Base-by-base conservation (phyloP, 345 rosid genomes). In the Mangifera indica region DNA sequence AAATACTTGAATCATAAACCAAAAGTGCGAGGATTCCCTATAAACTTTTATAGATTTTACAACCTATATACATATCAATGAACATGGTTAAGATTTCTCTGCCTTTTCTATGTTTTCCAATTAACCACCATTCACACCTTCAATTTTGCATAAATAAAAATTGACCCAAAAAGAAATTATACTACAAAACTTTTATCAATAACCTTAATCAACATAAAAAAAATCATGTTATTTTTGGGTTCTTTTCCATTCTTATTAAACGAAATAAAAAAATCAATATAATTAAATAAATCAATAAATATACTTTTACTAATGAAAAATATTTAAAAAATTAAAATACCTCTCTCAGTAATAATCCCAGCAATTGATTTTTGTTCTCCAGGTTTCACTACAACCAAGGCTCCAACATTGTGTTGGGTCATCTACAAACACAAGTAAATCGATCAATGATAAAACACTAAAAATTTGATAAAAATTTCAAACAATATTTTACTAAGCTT, bases 331-430 rank as follows among this genome's bases (percentile, higher is more conserved):
- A 58, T 5, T 2, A 66, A 60, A 18, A 18, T 77, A 89, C 99
- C 99, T 89, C 99, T 85, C 87, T 93, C 98, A 0, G 99, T 95
- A 76, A 95, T 92, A 78, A 95, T 95, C 63, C 99, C 99, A 11
- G 99, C 99, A 78, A 92, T 68, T 34, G 99, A 85, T 45, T 86
- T 79, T 81, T 89, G 90, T 86, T 89, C 97, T 48, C 96, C 96
- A 58, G 96, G 97, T 66, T 89, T 95, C 73, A 95, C 93, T 45
- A 92, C 99, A 67, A 95, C 96, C 89, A 95, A 78, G 10, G 98
- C 98, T 72, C 99, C 98, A 72, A 92, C 98, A 70, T 95, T 95
- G 78, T 95, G 96, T 37, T 92, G 99, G 3, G 99, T 95, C 99
- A 95, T 95, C 99, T 95, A 80, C 52, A 60, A 58, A 44, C 18